Evolutionary conservation across 73 alveolate species (phyloP).

Genomic region (Tetrahymena malaccensis): DNA sequence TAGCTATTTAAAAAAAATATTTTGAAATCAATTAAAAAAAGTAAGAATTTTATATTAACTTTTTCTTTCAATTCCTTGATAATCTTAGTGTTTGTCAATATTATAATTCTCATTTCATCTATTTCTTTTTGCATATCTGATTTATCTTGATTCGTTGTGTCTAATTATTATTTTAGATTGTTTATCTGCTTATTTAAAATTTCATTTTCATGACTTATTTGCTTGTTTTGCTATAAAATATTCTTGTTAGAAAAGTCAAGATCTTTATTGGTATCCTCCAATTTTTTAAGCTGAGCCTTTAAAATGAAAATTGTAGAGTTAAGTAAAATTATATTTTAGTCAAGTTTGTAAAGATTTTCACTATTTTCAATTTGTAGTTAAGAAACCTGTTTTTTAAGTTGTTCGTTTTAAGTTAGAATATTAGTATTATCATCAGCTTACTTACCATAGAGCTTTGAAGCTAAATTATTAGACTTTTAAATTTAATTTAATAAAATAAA

Average conservation of each 20-base stretch:
- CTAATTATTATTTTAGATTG: neutral
- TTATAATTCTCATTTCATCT: neutral
- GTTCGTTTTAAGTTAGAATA: neutral
- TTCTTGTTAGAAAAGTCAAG: neutral
- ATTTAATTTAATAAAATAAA: neutral
- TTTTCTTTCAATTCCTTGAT: neutral
- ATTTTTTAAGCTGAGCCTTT: neutral
- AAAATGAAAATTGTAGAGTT: neutral
- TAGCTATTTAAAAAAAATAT: neutral
- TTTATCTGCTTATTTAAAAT: neutral
- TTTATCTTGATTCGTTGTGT: neutral
- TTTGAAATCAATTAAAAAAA: neutral
- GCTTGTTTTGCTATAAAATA: neutral
- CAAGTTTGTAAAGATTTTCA: neutral
- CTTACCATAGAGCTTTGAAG: neutral
- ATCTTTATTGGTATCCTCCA: neutral
- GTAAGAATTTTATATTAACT: neutral
- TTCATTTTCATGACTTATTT: neutral
- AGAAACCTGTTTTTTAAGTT: neutral
- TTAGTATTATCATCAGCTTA: neutral
- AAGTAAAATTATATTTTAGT: no score
- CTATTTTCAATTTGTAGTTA: neutral
- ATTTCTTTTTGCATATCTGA: neutral
- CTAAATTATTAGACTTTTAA: neutral
- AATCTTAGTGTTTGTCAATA: neutral